Evolutionary conservation across 2,329 filamentous ascomycete species (phyloP).

Genomic region (Tolypocladium endophyticum): DNA sequence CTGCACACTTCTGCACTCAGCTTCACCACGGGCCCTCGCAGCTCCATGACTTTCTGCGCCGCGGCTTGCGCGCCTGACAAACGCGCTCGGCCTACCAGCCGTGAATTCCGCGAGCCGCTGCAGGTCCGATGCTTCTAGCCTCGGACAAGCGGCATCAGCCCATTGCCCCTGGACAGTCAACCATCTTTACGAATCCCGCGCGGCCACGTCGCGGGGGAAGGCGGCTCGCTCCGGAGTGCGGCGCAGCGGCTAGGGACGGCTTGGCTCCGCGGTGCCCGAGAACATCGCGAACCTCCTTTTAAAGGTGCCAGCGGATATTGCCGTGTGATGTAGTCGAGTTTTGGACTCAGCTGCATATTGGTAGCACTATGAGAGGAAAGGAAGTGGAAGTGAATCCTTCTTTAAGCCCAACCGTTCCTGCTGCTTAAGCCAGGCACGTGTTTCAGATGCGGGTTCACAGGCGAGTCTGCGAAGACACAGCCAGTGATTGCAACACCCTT

Average conservation of each 20-base stretch:
- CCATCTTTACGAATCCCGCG: not conserved
- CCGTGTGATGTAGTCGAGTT: not conserved
- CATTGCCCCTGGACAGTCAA: not conserved
- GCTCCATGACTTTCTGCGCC: not conserved
- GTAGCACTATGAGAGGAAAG: not conserved
- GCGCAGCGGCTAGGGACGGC: not conserved
- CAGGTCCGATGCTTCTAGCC: not conserved
- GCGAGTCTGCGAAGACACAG: not conserved
- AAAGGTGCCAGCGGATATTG: not conserved
- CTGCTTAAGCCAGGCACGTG: not conserved
- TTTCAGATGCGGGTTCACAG: not conserved
- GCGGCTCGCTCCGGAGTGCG: not conserved
- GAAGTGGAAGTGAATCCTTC: not conserved
- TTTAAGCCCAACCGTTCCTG: not conserved
- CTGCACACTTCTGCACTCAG: not conserved
- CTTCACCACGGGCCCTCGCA: not conserved
- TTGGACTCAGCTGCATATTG: not conserved
- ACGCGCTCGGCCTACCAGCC: not conserved
- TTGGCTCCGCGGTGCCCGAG: not conserved
- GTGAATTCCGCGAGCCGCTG: not conserved
- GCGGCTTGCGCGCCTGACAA: not conserved
- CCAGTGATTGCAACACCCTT: not conserved
- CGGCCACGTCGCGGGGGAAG: not conserved
- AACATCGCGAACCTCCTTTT: not conserved
- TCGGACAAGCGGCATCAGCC: not conserved